Conservation (phyloP, 139 green algal species). For the Dunaliella primolecta region DNA sequence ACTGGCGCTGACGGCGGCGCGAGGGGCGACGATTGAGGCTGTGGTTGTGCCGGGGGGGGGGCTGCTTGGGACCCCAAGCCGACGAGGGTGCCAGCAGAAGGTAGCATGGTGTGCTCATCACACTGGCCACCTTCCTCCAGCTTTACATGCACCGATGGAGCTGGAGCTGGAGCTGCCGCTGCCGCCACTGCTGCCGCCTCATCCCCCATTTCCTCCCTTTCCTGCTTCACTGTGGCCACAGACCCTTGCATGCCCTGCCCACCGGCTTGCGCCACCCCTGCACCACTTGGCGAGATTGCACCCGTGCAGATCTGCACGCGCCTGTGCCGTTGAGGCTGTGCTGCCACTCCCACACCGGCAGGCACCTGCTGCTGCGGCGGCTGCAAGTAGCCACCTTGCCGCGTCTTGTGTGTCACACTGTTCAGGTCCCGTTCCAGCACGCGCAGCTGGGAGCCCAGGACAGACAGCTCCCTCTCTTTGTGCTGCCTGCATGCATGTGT, state of each 20-base stretch:
- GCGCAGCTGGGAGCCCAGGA: not conserved
- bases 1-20: not conserved
- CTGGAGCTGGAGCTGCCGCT: not conserved
- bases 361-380: not conserved
- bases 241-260: too few relatives aligned
- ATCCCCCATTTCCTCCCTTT: too few relatives aligned
- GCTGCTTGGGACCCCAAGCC: not conserved
- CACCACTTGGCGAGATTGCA: too few relatives aligned
- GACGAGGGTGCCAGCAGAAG: not conserved
- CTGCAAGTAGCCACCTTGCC: not conserved
- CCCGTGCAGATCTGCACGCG: too few relatives aligned
- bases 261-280: too few relatives aligned
- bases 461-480: constrained; percentile 8
- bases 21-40: not conserved
- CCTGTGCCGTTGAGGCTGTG: too few relatives aligned
- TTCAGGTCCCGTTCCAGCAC: constrained; percentile 7
- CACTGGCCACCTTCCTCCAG: not conserved
- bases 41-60: too few relatives aligned
- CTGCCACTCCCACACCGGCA: too few relatives aligned
- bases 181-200: not conserved
- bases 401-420: not conserved
- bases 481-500: not conserved
- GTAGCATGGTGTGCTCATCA: not conserved
- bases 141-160: not conserved
- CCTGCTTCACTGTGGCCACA: too few relatives aligned